These are phyloP conservation scores for Neopestalotiopsis sp. DNA, from an alignment of 2,329 filamentous ascomycete species.

Conservation along the genomic window DNA sequence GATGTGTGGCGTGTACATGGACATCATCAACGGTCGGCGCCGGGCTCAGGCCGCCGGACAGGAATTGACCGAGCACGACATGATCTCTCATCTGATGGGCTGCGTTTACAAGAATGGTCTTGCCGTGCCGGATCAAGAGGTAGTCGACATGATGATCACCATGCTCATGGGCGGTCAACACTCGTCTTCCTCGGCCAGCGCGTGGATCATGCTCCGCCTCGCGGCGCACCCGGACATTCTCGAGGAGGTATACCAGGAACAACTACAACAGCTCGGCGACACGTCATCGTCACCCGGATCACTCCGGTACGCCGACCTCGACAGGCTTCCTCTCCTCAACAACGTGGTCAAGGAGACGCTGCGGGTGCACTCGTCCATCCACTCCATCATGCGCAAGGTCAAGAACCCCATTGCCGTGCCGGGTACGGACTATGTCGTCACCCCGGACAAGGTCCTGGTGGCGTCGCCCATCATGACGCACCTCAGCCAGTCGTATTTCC, in stretches of 20 bases:
- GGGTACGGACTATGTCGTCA: constrained; percentile 59
- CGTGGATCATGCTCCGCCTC: constrained; percentile 78
- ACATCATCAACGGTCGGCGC: constrained; percentile 71
- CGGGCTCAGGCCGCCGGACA: constrained; percentile 45
- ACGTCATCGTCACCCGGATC: constrained; percentile 47
- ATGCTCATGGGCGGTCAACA: constrained; percentile 86
- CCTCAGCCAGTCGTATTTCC: constrained; percentile 65
- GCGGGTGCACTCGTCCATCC: constrained; percentile 73
- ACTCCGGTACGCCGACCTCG: constrained; percentile 64
- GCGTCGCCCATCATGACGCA: constrained; percentile 49
- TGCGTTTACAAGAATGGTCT: constrained; percentile 78
- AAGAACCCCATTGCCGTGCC: constrained; percentile 69
- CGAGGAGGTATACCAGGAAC: constrained; percentile 74
- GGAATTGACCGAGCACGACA: constrained; percentile 61
- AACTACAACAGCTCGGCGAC: constrained; percentile 60
- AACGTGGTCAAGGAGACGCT: constrained; percentile 76
- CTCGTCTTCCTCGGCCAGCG: constrained; percentile 77
- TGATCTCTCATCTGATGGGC: constrained; percentile 82
- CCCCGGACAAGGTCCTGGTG: constrained; percentile 53
- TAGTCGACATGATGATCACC: constrained; percentile 87
- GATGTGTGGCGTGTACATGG: constrained; percentile 73
- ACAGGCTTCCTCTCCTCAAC: constrained; percentile 64
- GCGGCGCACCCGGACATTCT: constrained; percentile 72
- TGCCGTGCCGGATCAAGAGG: constrained; percentile 73
- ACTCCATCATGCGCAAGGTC: constrained; percentile 76